phyloP scores from a whole-genome alignment of 305 asterid genomes.

The Ilex paraguariensis region DNA sequence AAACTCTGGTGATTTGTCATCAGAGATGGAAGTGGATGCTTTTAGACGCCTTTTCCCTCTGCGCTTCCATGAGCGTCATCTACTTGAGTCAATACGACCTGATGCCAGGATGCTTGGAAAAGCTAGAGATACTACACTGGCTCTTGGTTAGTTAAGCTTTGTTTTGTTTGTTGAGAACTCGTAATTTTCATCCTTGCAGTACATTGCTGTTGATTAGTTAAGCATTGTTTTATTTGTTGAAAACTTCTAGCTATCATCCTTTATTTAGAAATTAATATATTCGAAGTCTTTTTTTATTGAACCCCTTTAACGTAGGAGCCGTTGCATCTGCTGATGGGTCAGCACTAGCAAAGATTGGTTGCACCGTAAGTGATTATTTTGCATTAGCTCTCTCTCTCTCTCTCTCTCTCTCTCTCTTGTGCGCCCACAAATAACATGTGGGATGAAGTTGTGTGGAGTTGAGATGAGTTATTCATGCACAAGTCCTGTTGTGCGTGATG shows the following conservation, averaged over 20 bases:
- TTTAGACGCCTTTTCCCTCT: constrained; percentile 83
- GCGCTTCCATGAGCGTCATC: constrained; percentile 75
- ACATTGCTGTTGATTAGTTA: constrained; percentile 48
- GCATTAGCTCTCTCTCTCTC: too few species aligned
- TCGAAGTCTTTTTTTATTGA: constrained; percentile 3
- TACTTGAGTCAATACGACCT: constrained; percentile 71
- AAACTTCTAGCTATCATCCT: constrained; percentile 4
- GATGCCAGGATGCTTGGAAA: constrained; percentile 74
- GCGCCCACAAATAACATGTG: too few species aligned
- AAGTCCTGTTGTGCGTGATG: neutral
- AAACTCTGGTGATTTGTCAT: constrained; percentile 47
- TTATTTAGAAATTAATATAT: neutral
- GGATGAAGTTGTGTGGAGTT: too few species aligned
- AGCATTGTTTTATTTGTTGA: constrained; percentile 5
- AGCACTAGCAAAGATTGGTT: constrained; percentile 81
- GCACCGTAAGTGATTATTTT: constrained; percentile 56
- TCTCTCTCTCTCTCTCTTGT: too few species aligned
- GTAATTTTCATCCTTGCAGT: too few species aligned
- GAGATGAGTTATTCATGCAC: neutral
- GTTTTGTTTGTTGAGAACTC: neutral
- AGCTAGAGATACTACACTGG: constrained; percentile 82
- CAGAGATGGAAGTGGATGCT: constrained; percentile 88
- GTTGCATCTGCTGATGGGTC: constrained; percentile 95
- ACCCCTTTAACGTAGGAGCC: constrained; percentile 48
- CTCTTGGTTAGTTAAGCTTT: constrained; percentile 47